Conservation (phyloP, 805 yeast genomes). For the Wickerhamiella allomyrinae region DNA sequence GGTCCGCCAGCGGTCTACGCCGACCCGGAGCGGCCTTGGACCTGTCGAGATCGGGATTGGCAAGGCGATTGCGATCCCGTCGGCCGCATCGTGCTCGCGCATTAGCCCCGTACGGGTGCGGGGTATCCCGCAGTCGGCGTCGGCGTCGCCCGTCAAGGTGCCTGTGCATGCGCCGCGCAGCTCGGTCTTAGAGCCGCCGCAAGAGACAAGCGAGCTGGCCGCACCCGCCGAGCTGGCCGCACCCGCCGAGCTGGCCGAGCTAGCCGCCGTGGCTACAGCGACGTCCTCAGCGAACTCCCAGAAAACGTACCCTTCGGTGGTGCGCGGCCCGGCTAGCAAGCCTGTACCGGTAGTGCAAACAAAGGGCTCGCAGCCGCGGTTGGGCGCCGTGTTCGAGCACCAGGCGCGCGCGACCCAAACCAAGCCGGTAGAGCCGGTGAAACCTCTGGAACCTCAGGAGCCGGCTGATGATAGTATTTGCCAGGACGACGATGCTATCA, state of each 20-base stretch:
- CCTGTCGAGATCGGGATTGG: slow-evolving; percentile 1
- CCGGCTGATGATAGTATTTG: no score
- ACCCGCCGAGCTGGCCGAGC: no score
- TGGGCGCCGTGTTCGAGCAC: no score
- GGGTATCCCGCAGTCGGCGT: background rate
- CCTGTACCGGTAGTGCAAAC: background rate
- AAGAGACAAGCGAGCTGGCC: no score
- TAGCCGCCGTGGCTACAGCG: no score
- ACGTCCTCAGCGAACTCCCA: background rate
- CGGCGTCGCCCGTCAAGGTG: slow-evolving; percentile 1
- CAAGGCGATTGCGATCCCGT: background rate
- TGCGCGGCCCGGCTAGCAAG: background rate
- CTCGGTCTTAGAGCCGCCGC: no score
- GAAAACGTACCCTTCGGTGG: background rate
- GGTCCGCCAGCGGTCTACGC: slow-evolving; percentile 2
- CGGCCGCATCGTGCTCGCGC: background rate
- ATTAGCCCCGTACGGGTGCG: background rate
- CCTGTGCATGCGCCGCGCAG: background rate
- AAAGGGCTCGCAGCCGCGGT: no score
- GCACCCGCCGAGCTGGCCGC: no score
- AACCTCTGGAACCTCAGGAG: no score
- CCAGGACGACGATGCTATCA: background rate
- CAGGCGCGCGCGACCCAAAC: no score
- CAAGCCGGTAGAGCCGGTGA: no score
- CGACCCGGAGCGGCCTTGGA: background rate